Conservation (phyloP, 1,284 basidiomycete species). For the Sanghuangporus weigelae region DNA sequence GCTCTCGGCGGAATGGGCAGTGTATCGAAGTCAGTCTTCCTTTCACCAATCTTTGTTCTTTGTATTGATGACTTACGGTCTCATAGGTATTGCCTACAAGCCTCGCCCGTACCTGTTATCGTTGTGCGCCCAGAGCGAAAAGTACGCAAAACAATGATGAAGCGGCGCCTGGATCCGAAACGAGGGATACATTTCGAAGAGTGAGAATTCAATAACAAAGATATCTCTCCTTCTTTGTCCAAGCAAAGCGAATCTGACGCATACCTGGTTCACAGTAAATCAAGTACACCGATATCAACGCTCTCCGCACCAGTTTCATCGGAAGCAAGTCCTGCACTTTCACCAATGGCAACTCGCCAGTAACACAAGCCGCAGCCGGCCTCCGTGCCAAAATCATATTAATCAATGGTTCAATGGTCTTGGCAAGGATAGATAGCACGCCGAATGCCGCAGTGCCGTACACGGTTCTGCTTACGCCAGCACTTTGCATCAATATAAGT, state of each 20-base stretch:
- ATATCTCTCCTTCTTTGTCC: background rate
- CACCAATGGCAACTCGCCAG: background rate
- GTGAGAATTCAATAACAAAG: conserved; percentile 28
- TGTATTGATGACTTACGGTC: conserved; percentile 3
- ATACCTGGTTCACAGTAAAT: background rate
- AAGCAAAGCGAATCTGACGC: background rate
- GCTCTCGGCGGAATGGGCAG: conserved; percentile 62
- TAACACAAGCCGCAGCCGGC: background rate
- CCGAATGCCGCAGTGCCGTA: background rate
- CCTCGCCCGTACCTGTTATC: conserved; percentile 89
- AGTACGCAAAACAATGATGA: conserved; percentile 77
- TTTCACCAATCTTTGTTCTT: conserved; percentile 4
- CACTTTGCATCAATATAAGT: background rate
- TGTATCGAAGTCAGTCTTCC: conserved; percentile 48
- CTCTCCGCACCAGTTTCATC: background rate
- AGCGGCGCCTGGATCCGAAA: conserved; percentile 80
- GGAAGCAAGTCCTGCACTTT: background rate
- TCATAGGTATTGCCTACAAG: conserved; percentile 75
- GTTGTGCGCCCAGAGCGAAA: conserved; percentile 87
- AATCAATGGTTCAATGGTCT: background rate
- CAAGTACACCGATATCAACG: background rate
- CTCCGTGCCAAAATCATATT: background rate
- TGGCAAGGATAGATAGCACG: background rate
- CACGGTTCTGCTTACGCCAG: background rate
- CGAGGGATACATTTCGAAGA: conserved; percentile 75